Base-by-base conservation (phyloP, 306 rosid genomes). In the Pyrus bretschneideri region DNA sequence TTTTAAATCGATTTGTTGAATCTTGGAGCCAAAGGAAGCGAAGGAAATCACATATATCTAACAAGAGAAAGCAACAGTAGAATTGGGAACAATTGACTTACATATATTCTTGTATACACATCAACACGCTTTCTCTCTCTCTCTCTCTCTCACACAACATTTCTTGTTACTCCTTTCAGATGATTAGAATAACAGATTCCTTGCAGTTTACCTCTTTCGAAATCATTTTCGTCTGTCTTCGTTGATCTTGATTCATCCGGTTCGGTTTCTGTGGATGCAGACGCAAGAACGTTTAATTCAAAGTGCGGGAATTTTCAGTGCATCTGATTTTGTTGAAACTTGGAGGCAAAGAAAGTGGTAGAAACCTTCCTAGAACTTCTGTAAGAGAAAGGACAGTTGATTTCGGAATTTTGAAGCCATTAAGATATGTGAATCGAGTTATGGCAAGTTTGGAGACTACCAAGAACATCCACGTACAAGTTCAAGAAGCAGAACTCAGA, bases 291-390 rank as follows among this genome's bases (percentile, higher is more conserved):
- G 54, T 33, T 38, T 11, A 17, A 12, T 67, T 13, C 49, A n/a
- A 11, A 67, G 40, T 6, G 9, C 0, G 40, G 67, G 70, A 76
- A 61, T 5, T 51, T 80, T 71, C 74, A 6, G 54, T 49, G 54
- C 65, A 38, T 35, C 65, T 13, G 27, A 22, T 27, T 79, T 65
- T 40, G 73, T 27, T 74, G 73, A 63, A 78, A 66, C 69, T 70
- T 78, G 76, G 74, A 73, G 81, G 62, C 75, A 81, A 85, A 81
- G 88, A 76, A 87, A 81, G 70, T 57, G 73, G 59, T 33, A 73
- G 74, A 73, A 65, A 68, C 38, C 11, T 6, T 21, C 19, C 19
- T 17, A 55, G 54, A 46, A 46, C 5, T 14, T 46, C 54, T 46
- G 54, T 46, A 1, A 15, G 55, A 15, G 19, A 49, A 49, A 49